Evolutionary conservation across 257 asterid genomes (phyloP).

Genomic region (Solanum neorickii): DNA sequence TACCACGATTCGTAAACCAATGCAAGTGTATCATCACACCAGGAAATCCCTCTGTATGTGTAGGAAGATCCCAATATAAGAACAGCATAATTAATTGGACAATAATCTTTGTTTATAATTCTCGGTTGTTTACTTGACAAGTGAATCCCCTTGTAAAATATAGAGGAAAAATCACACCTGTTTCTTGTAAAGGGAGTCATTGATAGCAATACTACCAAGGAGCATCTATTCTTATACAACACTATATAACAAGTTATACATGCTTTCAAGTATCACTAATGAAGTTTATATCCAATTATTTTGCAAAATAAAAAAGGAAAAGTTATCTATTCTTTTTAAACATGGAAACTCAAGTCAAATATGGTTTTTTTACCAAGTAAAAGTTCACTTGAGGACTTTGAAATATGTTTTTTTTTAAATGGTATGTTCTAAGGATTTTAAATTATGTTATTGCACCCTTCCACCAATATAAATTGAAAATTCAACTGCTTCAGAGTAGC

Average conservation of each 20-base stretch:
- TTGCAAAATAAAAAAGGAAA: not conserved
- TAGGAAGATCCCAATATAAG: slow-evolving; percentile 1
- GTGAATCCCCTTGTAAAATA: not conserved
- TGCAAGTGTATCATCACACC: slow-evolving; percentile 93
- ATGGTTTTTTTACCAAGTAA: not conserved
- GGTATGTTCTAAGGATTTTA: not conserved
- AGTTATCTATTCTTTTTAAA: not conserved
- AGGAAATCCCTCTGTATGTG: slow-evolving; percentile 69
- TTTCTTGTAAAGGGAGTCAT: not conserved
- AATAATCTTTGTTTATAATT: not conserved
- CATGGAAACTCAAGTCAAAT: not conserved
- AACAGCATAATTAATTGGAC: not conserved
- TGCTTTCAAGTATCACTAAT: not conserved
- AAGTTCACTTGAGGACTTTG: not conserved
- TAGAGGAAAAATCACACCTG: not conserved
- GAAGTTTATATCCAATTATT: not conserved
- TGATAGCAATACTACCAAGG: not conserved
- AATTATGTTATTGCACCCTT: not conserved
- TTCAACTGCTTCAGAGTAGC: not conserved
- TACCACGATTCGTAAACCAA: slow-evolving; percentile 97
- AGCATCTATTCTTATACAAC: not conserved
- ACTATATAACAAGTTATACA: not conserved
- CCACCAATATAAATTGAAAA: not conserved
- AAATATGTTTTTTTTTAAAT: not conserved
- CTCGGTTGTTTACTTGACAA: not conserved